Percentiles rank a stretch among this genome's conserved stretches.
Conservation (phyloP, 352 stramenopile species). For the Paralagenidium karlingii region DNA sequence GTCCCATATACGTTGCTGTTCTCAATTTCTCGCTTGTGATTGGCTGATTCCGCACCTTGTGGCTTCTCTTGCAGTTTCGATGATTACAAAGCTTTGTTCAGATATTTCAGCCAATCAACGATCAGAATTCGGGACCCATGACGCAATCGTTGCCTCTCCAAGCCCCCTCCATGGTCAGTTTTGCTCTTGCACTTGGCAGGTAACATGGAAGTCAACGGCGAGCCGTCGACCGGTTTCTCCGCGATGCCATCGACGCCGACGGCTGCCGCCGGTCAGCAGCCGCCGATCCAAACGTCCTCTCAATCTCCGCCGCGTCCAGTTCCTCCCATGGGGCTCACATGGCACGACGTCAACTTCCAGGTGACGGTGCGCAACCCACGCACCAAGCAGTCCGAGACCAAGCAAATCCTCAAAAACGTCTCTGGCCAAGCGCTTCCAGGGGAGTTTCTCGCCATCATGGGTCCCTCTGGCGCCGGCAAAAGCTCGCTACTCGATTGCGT, state of each 20-base stretch:
- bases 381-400: constrained; percentile 12
- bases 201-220: no score
- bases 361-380: constrained; percentile 14
- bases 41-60: no score
- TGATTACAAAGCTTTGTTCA: no score
- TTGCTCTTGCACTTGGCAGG: no score
- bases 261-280: constrained; percentile 1
- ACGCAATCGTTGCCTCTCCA: no score
- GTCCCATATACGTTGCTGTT: no score
- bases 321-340: constrained; percentile 17
- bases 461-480: constrained; percentile 37
- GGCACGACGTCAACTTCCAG: constrained; percentile 15
- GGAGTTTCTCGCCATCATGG: constrained; percentile 36
- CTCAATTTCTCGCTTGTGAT: no score
- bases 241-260: neutral
- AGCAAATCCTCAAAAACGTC: constrained; percentile 27
- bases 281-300: neutral
- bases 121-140: no score
- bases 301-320: constrained; percentile 2
- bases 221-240: no score
- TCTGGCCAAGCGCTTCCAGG: constrained; percentile 14
- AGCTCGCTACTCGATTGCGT: constrained; percentile 42
- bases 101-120: no score
- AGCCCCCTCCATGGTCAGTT: no score
- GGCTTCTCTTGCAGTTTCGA: no score